Base-by-base conservation (phyloP, 2,329 filamentous ascomycete species). In the Didymella pinodella region DNA sequence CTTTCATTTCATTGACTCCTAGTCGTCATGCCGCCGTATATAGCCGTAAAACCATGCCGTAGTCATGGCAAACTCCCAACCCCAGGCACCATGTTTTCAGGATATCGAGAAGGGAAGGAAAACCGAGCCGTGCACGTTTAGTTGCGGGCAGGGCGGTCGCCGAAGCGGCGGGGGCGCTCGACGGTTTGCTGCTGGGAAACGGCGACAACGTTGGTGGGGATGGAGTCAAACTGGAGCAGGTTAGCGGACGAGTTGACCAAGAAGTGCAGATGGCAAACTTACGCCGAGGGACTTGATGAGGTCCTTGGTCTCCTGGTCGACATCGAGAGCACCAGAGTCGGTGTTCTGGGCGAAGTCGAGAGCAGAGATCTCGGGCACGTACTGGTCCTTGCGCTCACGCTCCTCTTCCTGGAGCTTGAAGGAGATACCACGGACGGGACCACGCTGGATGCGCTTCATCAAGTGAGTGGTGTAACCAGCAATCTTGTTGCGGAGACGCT, bases 361-460 rank as follows among this genome's bases (percentile, higher is more conserved):
- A 79, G 95, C 95, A 63, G 96, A 99, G 75, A 99, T 87, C 85
- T 99, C 95, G 79, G 95, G 95, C 71, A 99, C 95, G 86, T 97
- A 99, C 87, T 99, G 95, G 87, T 99, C 95, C 91, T 99, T 99
- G 82, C 95, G 91, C 86, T 99, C 95, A 88, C 95, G 92, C 90
- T 99, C 95, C 87, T 99, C 95, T 87, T 99, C 95, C 86, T 99
- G 95, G 64, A 99, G 92, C 89, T 99, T 99, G 93, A 99, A 99
- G 83, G 96, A 99, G 85, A 99, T 99, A 87, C 95, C 95, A 77
- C 95, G 96, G 83, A 99, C 95, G 71, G 95, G 95, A 71, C 95
- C 95, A 82, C 95, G 93, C 88, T 98, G 95, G 77, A 99, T 99
- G 84, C 95, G 95, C 90, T 98, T 98, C 96, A 99, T 99, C 69